Evolutionary conservation across 2,329 filamentous ascomycete species (phyloP).

Genomic region (Trematosphaeria pertusa): DNA sequence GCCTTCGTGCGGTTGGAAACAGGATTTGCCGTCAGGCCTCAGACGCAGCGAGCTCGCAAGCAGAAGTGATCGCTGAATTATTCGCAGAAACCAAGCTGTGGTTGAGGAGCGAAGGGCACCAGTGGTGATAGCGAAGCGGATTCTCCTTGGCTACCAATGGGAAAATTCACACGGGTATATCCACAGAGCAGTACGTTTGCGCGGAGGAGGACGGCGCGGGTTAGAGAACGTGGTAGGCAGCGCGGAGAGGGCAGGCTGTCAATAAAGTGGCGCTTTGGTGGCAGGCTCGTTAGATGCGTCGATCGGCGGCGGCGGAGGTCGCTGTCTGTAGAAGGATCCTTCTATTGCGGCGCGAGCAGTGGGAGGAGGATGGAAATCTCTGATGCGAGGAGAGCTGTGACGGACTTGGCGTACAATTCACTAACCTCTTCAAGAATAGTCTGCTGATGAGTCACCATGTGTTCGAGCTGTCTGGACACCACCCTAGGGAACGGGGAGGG

Average conservation of each 20-base stretch:
- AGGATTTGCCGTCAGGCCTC: no score
- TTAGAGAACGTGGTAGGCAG: background rate
- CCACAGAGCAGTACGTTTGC: no score
- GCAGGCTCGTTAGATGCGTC: background rate
- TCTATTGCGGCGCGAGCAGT: background rate
- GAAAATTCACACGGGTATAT: no score
- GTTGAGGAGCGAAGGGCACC: no score
- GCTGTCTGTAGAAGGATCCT: background rate
- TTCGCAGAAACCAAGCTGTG: no score
- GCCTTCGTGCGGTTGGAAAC: no score
- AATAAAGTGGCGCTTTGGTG: background rate
- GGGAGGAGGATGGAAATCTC: background rate
- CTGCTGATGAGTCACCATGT: background rate
- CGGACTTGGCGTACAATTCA: background rate
- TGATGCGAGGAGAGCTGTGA: background rate
- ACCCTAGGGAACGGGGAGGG: no score
- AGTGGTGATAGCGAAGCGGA: no score
- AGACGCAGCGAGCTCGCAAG: no score
- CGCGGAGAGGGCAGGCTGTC: background rate
- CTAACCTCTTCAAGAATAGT: background rate
- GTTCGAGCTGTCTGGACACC: no score
- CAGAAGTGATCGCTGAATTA: no score
- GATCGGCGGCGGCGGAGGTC: background rate
- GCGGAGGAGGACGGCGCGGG: background rate
- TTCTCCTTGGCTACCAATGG: no score